Evolutionary conservation across 148 eudicot species (phyloP), one percentile per base, ranked within the genome.

Genomic region (Vaccinium darrowii): DNA sequence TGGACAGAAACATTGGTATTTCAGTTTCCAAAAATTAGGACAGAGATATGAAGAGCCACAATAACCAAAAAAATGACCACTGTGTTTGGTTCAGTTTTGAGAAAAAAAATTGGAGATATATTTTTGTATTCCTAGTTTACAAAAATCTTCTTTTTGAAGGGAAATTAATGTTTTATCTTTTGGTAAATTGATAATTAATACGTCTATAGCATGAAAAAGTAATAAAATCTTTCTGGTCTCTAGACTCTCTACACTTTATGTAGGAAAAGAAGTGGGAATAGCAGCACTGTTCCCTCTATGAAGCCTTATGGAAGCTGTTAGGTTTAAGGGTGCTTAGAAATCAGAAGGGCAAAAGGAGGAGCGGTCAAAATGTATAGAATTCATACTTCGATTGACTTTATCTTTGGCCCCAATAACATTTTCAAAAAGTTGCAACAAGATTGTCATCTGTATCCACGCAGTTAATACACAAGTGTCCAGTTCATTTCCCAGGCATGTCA

Each of bases 251-350:
- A 5, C 47, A 43, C 47, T 56, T 8, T 56, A 54, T 16, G 49
- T 56, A 3, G 67, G 67, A 16, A 79, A 79, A 79, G 67, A 54
- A 30, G 25, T 19, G 50, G 16, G 23, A 36, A 13, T 43, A 30
- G 5, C 25, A 11, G 43, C 4, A 57, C 15, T 25, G 39, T 53
- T 27, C 25, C 62, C 43, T 53, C 53, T 53, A 27, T 25, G 67
- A 79, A 79, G 23, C 67, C 82, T 51, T 56, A 56, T 78, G 8
- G 69, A 79, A 58, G 63, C 65, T 75, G 56, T 52, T 14, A 5
- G 73, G n/a, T 43, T 23, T 57, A 30, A 75, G 52, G 25, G 81
- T 76, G 18, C 53, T 84, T 49, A 78, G 25, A 50, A 84, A 49
- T 71, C 77, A 78, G 27, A 57, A 27, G 53, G 54, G 10, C 33